Evolutionary conservation across 441 rosid species (phyloP).

Genomic region (Populus tomentosa): DNA sequence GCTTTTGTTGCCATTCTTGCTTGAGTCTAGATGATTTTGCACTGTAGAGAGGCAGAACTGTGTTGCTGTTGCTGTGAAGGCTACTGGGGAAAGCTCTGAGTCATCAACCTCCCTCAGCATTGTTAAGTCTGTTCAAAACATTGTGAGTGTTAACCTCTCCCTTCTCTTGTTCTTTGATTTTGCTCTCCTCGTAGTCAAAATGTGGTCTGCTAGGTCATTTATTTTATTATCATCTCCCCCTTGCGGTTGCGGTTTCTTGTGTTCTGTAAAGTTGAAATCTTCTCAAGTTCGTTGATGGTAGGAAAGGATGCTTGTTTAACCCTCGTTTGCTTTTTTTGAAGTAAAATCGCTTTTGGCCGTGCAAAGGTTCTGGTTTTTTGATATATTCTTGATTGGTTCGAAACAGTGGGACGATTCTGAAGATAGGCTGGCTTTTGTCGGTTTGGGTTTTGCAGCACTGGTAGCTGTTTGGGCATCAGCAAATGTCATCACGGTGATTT

Average conservation of each 20-base stretch:
- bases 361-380: conserved; percentile 1
- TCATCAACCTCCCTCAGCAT: conserved; percentile 61
- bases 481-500: conserved; percentile 56
- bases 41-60: conserved; percentile 39
- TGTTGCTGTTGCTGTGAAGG: conserved; percentile 40
- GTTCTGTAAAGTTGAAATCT: not conserved
- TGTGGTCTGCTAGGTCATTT: not conserved
- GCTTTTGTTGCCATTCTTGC: not conserved
- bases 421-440: conserved; percentile 69
- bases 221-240: not conserved
- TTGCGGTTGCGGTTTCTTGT: not conserved
- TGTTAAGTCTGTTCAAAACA: conserved; percentile 52
- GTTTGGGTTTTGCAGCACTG: conserved; percentile 70
- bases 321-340: not conserved
- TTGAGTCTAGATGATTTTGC: conserved; percentile 9
- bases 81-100: conserved; percentile 51
- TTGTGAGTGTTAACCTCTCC: conserved; percentile 40
- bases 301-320: not conserved
- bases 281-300: not conserved
- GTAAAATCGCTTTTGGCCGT: not conserved
- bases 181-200: not conserved
- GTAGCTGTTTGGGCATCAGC: conserved; percentile 77
- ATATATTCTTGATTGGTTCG: conserved; percentile 14
- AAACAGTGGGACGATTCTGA: conserved; percentile 78
- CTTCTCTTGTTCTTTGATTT: not conserved